These are phyloP conservation scores for Linnemannia elongata DNA, from an alignment of 192 early-diverging fungal genomes.

Conservation along the genomic window DNA sequence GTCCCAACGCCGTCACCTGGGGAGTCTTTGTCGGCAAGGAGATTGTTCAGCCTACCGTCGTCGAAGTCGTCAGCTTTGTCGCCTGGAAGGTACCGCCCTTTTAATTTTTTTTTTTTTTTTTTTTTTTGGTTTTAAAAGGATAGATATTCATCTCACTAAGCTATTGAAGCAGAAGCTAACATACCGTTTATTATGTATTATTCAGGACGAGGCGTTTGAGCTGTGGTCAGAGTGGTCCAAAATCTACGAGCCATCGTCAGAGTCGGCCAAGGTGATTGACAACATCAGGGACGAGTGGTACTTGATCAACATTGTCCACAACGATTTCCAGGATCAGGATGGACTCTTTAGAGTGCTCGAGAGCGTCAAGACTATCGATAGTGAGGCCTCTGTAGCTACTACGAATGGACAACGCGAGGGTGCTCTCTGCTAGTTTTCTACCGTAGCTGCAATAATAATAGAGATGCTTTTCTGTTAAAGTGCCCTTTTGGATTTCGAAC, in stretches of 20 bases:
- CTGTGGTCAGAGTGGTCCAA: constrained; percentile 93
- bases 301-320: constrained; percentile 95
- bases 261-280: constrained; percentile 68
- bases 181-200: background rate
- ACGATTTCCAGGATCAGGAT: constrained; percentile 84
- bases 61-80: constrained; percentile 92
- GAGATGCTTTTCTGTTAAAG: too few species aligned
- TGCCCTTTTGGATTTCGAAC: too few species aligned
- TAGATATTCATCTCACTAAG: too few species aligned
- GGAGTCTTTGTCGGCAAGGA: constrained; percentile 98
- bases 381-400: background rate
- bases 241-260: constrained; percentile 71
- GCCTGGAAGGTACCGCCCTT: constrained; percentile 83
- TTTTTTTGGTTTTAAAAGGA: background rate
- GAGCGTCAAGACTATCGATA: constrained; percentile 14
- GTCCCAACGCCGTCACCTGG: constrained; percentile 97
- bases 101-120: background rate
- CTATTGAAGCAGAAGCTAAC: background rate
- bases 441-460: too few species aligned
- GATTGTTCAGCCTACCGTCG: constrained; percentile 95
- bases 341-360: constrained; percentile 82
- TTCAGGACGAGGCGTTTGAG: constrained; percentile 90
- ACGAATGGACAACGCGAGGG: background rate
- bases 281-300: constrained; percentile 82
- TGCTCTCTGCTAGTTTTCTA: background rate